phyloP scores from a whole-genome alignment of 1,139 yeast species.

The Pichia sp. region DNA sequence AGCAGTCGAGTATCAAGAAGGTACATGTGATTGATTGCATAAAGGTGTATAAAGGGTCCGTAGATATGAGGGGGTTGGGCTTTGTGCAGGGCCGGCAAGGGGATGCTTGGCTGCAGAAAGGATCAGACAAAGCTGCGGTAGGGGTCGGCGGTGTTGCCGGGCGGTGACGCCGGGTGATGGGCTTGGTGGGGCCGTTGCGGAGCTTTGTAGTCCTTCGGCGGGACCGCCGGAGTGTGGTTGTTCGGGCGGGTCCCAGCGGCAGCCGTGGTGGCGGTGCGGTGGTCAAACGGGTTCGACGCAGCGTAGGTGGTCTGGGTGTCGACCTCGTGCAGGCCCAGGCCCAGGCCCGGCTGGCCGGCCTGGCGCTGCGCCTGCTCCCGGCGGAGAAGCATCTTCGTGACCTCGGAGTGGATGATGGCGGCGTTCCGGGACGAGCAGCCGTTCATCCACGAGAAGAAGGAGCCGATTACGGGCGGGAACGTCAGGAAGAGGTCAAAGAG shows the following conservation, averaged over 20 bases:
- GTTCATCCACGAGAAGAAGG: slow-evolving; percentile 71
- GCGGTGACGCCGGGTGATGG: background rate
- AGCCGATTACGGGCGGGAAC: slow-evolving; percentile 75
- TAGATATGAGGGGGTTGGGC: too few relatives aligned
- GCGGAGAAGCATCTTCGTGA: slow-evolving; percentile 38
- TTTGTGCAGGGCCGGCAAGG: too few relatives aligned
- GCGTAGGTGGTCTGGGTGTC: slow-evolving; percentile 2
- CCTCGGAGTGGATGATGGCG: slow-evolving; percentile 56
- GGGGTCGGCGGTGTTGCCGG: background rate
- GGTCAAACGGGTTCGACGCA: slow-evolving; percentile 1
- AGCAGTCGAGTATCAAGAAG: too few relatives aligned
- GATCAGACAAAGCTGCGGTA: background rate
- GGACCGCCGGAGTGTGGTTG: background rate
- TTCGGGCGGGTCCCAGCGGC: too few relatives aligned
- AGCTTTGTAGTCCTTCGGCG: slow-evolving; percentile 3
- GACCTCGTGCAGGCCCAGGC: slow-evolving; percentile 3
- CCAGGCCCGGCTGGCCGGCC: too few relatives aligned
- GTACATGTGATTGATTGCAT: too few relatives aligned
- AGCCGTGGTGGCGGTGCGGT: background rate
- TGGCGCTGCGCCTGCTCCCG: slow-evolving; percentile 20
- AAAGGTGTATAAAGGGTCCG: too few relatives aligned
- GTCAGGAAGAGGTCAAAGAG: slow-evolving; percentile 67
- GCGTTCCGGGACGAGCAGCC: slow-evolving; percentile 90
- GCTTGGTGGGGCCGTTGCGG: slow-evolving; percentile 1
- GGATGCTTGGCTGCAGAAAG: too few relatives aligned